These are phyloP conservation scores for Escovopsis sp. DNA, from an alignment of 2,329 filamentous ascomycete species.

Conservation along the genomic window DNA sequence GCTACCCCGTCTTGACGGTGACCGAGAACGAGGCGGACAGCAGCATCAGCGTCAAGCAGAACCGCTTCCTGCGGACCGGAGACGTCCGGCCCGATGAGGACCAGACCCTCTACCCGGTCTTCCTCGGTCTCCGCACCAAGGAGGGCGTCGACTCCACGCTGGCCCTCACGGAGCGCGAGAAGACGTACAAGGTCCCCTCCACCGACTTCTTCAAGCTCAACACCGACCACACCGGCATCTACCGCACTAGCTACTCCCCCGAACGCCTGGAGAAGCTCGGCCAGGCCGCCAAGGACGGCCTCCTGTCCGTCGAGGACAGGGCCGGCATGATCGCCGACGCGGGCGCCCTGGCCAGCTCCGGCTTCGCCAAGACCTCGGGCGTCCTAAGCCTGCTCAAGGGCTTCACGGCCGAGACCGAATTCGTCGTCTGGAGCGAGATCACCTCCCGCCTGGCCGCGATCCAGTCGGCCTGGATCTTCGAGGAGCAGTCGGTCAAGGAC, in stretches of 20 bases:
- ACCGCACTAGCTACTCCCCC: constrained; percentile 75
- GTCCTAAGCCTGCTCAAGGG: constrained; percentile 72
- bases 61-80: constrained; percentile 82
- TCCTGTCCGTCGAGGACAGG: constrained; percentile 76
- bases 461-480: constrained; percentile 65
- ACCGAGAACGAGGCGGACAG: constrained; percentile 48
- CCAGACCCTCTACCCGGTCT: constrained; percentile 72
- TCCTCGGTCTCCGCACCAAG: constrained; percentile 72
- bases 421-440: constrained; percentile 92
- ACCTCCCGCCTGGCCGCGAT: constrained; percentile 63
- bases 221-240: constrained; percentile 84
- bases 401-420: constrained; percentile 71
- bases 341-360: constrained; percentile 73
- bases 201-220: constrained; percentile 94
- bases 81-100: constrained; percentile 93
- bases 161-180: constrained; percentile 40
- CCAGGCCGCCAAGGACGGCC: constrained; percentile 54
- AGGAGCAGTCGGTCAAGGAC: constrained; percentile 56
- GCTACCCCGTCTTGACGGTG: constrained; percentile 80
- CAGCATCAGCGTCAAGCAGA: constrained; percentile 79
- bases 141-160: constrained; percentile 56
- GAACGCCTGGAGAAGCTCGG: constrained; percentile 79
- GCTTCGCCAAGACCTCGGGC: constrained; percentile 86
- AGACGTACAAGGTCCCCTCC: constrained; percentile 59
- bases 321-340: constrained; percentile 93